These are phyloP conservation scores for Pyricularia sp. DNA, from an alignment of 2,329 filamentous ascomycete genomes.

Conservation along the genomic window DNA sequence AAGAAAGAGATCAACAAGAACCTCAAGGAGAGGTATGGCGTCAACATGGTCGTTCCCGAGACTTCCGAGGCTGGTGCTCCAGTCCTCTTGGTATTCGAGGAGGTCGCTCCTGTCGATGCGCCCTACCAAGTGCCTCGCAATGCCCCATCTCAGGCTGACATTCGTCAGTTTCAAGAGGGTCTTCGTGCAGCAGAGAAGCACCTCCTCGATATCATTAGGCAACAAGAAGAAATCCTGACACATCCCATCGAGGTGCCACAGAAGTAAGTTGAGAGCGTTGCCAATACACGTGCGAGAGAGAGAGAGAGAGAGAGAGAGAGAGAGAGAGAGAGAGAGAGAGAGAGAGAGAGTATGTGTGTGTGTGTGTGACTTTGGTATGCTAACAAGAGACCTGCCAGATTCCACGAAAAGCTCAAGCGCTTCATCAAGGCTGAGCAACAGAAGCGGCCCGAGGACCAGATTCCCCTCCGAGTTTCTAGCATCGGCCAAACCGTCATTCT, in stretches of 20 bases:
- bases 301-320: no score
- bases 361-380: neutral
- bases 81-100: slow-evolving; percentile 60
- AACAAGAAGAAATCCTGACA: slow-evolving; percentile 46
- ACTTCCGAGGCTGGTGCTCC: slow-evolving; percentile 47
- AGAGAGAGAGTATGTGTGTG: no score
- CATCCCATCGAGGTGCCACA: slow-evolving; percentile 46
- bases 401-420: slow-evolving; percentile 51
- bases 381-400: neutral
- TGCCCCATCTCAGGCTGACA: slow-evolving; percentile 39
- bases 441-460: slow-evolving; percentile 43
- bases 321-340: no score
- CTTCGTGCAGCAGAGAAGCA: slow-evolving; percentile 47
- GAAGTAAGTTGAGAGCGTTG: slow-evolving; percentile 27
- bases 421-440: slow-evolving; percentile 60
- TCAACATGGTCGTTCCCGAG: slow-evolving; percentile 64
- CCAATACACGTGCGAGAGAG: neutral
- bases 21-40: slow-evolving; percentile 60
- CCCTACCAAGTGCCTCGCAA: slow-evolving; percentile 45
- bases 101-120: slow-evolving; percentile 25
- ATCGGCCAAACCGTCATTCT: slow-evolving; percentile 57
- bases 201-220: slow-evolving; percentile 46
- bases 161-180: slow-evolving; percentile 43
- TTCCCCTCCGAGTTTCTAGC: slow-evolving; percentile 50
- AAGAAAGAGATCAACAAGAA: slow-evolving; percentile 52